phyloP scores from a whole-genome alignment of 2,329 filamentous ascomycete species.

The Parafenestella ontariensis region DNA sequence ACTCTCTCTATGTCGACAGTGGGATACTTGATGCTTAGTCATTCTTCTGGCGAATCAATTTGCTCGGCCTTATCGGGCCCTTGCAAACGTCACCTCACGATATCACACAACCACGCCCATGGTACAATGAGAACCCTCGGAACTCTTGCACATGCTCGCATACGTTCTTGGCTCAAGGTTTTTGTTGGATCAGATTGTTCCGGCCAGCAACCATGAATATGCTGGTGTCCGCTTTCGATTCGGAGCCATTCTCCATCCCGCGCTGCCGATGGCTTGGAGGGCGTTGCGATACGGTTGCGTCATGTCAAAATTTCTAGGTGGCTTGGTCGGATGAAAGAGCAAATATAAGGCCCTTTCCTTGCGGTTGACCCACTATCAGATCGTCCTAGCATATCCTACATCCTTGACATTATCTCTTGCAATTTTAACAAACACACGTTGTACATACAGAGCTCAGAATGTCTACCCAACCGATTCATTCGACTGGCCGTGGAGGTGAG shows the following conservation, averaged over 20 bases:
- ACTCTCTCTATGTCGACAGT: conserved; percentile 20
- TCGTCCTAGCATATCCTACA: conserved; percentile 11
- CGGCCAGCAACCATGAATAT: conserved; percentile 19
- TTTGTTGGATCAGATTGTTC: conserved; percentile 17
- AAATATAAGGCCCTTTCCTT: conserved; percentile 40
- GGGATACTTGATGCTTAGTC: conserved; percentile 36
- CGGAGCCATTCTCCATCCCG: conserved; percentile 35
- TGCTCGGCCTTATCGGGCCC: conserved; percentile 33
- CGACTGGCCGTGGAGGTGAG: conserved; percentile 65
- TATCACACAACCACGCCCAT: conserved; percentile 31
- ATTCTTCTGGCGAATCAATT: conserved; percentile 37
- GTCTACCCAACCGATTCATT: conserved; percentile 53
- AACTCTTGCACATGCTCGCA: conserved; percentile 21
- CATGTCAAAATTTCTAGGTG: conserved; percentile 25
- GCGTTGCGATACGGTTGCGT: conserved; percentile 32
- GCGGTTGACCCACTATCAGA: conserved; percentile 10
- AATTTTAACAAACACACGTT: conserved; percentile 12
- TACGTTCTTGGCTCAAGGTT: conserved; percentile 25
- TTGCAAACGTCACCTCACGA: conserved; percentile 42
- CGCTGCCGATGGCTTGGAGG: conserved; percentile 24
- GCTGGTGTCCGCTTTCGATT: conserved; percentile 20
- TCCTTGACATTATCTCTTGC: conserved; percentile 13
- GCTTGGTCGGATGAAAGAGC: conserved; percentile 33
- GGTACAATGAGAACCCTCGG: conserved; percentile 15
- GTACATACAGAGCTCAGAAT: conserved; percentile 24